Percentiles rank a stretch among this genome's conserved stretches.
phyloP scores from a whole-genome alignment of 2,329 filamentous ascomycete species.

The Ascochyta rabiei region DNA sequence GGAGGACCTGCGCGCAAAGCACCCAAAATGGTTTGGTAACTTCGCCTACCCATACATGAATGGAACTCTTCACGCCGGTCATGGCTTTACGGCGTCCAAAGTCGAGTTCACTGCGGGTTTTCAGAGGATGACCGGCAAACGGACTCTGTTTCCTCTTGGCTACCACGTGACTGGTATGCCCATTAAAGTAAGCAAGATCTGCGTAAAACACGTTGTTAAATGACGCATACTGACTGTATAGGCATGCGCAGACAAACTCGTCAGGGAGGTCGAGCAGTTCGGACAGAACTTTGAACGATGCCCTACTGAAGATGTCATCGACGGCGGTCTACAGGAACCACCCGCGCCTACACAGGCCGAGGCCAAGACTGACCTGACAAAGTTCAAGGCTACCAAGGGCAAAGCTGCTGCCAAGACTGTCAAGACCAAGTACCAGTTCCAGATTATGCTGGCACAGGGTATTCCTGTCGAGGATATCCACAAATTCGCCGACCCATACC shows the following conservation, averaged over 20 bases:
- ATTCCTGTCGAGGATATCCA: constrained; percentile 89
- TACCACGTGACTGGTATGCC: constrained; percentile 95
- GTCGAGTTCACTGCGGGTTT: constrained; percentile 90
- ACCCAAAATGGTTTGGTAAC: constrained; percentile 89
- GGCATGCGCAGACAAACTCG: constrained; percentile 92
- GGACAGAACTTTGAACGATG: constrained; percentile 84
- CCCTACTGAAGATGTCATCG: constrained; percentile 45
- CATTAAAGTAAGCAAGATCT: constrained; percentile 67
- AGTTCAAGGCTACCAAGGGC: constrained; percentile 78
- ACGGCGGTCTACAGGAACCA: constrained; percentile 56
- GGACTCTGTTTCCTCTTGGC: constrained; percentile 84
- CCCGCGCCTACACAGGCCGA: constrained; percentile 67
- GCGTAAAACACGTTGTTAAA: not conserved
- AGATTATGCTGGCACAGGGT: constrained; percentile 91
- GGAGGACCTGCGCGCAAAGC: constrained; percentile 75
- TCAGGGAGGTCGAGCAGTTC: constrained; percentile 86
- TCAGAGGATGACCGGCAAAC: constrained; percentile 88
- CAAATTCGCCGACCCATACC: constrained; percentile 85
- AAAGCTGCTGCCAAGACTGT: constrained; percentile 89
- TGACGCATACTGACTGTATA: constrained; percentile 3
- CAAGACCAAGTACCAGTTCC: constrained; percentile 94
- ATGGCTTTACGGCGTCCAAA: constrained; percentile 90
- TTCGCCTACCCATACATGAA: constrained; percentile 66
- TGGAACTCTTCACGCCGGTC: constrained; percentile 76
- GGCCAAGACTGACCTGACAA: constrained; percentile 81